Base-by-base conservation (phyloP, 768 basidiomycete genomes). In the Mycena capillaripes region DNA sequence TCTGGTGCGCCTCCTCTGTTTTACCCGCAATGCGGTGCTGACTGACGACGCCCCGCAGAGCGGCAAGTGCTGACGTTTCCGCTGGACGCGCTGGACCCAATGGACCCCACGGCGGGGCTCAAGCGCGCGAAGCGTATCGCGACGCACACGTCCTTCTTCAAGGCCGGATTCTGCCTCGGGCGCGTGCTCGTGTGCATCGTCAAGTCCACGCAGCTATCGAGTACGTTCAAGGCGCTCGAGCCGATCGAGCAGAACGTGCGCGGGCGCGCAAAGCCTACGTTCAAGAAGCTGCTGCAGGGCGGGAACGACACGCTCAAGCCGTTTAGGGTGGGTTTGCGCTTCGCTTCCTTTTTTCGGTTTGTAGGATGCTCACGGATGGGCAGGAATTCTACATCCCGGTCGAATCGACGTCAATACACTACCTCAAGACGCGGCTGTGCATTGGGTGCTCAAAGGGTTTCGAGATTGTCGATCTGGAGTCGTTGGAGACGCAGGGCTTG, bases 321-420 rank as follows among this genome's bases (percentile, higher is more conserved):
- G 44, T 98, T 97, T 89, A 95, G 95, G 86, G 97, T 95, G 74
- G 46, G 84, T 78, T 66, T 27, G n/a, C n/a, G n/a, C n/a, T n/a
- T n/a, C n/a, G n/a, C 66, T 40, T 34, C 27, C 29, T 16, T 11
- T 17, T 11, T 44, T 48, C 17, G 19, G 34, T 36, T 23, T 16
- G n/a, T 30, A 25, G 29, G 30, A 59, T 50, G 38, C n/a, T 68
- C 46, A 44, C 36, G 48, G n/a, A 14, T 23, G 23, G 74, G 4
- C 78, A 98, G 96, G 97, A 99, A 81, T 99, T 99, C 84, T 99
- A 99, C 79, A 98, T 99, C 70, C 97, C 98, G 0, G 95, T 98
- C 16, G 97, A 99, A 81, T 97, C 96, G 60, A 95, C 92, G 67
- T 98, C 97, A 16, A 94, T 99, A 27, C 97, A 98, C 82, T 98